Conservation (phyloP, 495 filamentous ascomycete genomes). For the Annulohypoxylon stygium region DNA sequence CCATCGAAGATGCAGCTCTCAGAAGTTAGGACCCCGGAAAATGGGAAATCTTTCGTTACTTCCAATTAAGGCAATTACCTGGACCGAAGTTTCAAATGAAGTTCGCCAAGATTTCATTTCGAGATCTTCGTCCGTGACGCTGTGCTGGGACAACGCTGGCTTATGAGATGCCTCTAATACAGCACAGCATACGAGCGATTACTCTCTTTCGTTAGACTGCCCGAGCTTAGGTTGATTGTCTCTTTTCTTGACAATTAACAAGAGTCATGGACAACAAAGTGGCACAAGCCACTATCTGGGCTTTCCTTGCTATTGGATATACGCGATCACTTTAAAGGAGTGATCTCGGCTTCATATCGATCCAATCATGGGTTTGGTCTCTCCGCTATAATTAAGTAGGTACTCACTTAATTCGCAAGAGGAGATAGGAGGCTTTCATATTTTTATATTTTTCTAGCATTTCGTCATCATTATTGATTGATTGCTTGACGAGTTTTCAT, state of each 20-base stretch:
- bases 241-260: background rate
- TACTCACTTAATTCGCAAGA: background rate
- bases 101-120: constrained; percentile 18
- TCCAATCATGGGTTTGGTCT: background rate
- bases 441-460: constrained; percentile 1
- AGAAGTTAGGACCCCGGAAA: background rate
- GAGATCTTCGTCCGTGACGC: constrained; percentile 15
- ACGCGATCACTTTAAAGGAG: background rate
- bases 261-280: background rate
- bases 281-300: constrained; percentile 4
- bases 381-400: background rate
- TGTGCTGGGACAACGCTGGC: background rate
- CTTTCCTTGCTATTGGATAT: constrained; percentile 1
- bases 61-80: constrained; percentile 8
- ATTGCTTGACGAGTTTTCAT: background rate
- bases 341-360: background rate
- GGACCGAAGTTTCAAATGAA: constrained; percentile 26
- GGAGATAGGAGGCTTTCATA: too few species aligned
- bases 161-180: constrained; percentile 4
- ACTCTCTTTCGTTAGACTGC: constrained; percentile 6
- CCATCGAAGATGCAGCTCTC: constrained; percentile 8
- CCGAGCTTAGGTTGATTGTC: constrained; percentile 14
- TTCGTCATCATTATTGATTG: background rate
- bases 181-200: constrained; percentile 1
- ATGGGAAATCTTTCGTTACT: background rate